These are phyloP conservation scores for Poronia punctata DNA, from an alignment of 495 filamentous ascomycete genomes.

Conservation along the genomic window DNA sequence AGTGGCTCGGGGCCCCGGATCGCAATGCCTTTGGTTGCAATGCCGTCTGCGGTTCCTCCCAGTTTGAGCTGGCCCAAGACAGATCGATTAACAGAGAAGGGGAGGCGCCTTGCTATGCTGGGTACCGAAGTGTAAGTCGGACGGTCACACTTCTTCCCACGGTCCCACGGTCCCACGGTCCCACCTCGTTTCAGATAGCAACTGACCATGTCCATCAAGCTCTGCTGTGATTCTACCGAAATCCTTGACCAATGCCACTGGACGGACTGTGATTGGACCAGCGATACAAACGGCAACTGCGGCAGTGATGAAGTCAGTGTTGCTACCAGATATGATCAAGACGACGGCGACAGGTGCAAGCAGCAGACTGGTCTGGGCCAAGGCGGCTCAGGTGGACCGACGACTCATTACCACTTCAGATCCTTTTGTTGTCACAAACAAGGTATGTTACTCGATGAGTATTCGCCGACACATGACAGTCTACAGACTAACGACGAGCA, in stretches of 20 bases:
- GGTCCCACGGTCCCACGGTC: no score
- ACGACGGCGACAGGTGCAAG: background rate
- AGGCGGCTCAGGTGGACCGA: background rate
- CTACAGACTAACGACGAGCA: no score
- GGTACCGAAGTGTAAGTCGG: no score
- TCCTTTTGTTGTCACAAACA: background rate
- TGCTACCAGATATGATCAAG: background rate
- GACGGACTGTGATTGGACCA: slow-evolving; percentile 17
- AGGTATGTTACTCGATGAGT: background rate
- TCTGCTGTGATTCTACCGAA: slow-evolving; percentile 25
- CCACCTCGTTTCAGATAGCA: no score
- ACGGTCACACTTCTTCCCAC: no score
- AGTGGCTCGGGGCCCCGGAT: slow-evolving; percentile 23
- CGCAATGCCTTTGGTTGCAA: slow-evolving; percentile 21
- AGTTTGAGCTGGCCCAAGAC: slow-evolving; percentile 26
- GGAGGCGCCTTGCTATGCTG: slow-evolving; percentile 16
- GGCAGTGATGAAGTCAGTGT: background rate
- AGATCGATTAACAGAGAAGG: slow-evolving; percentile 18
- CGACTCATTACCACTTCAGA: background rate
- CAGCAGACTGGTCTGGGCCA: background rate
- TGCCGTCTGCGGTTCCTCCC: slow-evolving; percentile 14
- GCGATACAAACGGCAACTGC: background rate
- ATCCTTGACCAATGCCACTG: slow-evolving; percentile 19
- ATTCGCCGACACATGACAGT: no score
- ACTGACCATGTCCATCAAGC: no score